Conservation (phyloP, 805 yeast genomes). For the Candida morakotiae region DNA sequence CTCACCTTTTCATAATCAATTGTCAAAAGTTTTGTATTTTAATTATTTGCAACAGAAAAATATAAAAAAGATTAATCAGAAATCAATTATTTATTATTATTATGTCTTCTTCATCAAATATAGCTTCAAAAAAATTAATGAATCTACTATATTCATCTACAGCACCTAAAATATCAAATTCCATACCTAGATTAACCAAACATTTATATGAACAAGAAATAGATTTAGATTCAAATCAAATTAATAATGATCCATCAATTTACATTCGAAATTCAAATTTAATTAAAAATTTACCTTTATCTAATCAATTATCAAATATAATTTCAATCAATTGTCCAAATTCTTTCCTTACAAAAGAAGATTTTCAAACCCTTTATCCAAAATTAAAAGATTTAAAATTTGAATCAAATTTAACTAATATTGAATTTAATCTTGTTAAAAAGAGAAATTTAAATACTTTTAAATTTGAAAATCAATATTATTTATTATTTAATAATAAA, state of each 20-base stretch:
- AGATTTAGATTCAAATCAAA: neutral
- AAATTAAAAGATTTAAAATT: slow-evolving; percentile 25
- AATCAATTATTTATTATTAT: no score
- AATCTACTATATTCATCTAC: slow-evolving; percentile 28
- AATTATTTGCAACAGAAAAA: no score
- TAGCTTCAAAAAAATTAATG: slow-evolving; percentile 21
- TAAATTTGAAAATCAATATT: slow-evolving; percentile 46
- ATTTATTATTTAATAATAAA: slow-evolving; percentile 44
- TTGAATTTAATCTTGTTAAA: slow-evolving; percentile 41
- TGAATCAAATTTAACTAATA: slow-evolving; percentile 12
- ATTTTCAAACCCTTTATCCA: slow-evolving; percentile 38
- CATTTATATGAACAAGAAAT: slow-evolving; percentile 20
- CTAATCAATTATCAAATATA: slow-evolving; percentile 21
- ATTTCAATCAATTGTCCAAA: slow-evolving; percentile 35
- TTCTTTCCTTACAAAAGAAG: slow-evolving; percentile 33
- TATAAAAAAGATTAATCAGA: no score
- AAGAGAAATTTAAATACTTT: slow-evolving; percentile 47
- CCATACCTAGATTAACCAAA: slow-evolving; percentile 23
- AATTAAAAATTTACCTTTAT: neutral
- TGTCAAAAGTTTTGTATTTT: no score
- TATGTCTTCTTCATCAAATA: neutral
- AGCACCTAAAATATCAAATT: slow-evolving; percentile 21
- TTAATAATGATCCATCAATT: neutral
- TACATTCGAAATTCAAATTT: neutral
- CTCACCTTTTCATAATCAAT: no score